Base-by-base conservation (phyloP, 2,329 filamentous ascomycete species). In the Pseudogymnoascus pannorum region DNA sequence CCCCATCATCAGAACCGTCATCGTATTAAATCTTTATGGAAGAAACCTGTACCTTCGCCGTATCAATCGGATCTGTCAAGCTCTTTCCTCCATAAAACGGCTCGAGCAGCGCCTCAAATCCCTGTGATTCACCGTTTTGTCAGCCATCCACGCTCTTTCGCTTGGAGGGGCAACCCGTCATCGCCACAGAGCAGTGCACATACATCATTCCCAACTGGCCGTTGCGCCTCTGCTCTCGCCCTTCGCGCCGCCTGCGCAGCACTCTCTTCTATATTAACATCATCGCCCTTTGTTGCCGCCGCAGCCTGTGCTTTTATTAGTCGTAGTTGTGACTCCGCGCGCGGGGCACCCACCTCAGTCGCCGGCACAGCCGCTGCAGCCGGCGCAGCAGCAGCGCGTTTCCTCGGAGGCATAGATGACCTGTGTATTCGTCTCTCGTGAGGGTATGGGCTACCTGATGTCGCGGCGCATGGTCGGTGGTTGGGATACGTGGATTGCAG, bases 61-160 rank as follows among this genome's bases (percentile, higher is more conserved):
- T 88, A 64, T 87, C 80, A 69, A 89, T 89, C 2, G 86, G 85
- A 70, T 88, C 87, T 0, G 84, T 87, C 61, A 88, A 73, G 58
- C 79, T 79, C 72, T 88, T 89, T 64, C 80, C 84, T 69, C 86
- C 85, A 73, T 89, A 89, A 71, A 88, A 88, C 0, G 87, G 86
- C 69, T 88, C 80, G 24, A 89, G 78, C 24, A 88, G 77, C 36
- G 84, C 83, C 68, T 87, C 83, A 69, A 87, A 87, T 18, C 78
- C 77, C 69, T 77, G 65, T 5, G 42, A 11, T 22, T 14, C 54
- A 12, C 22, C 9, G 29, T 14, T 54, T 18, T 36, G 58, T 51
- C 35, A 60, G 58, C 58, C 38, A 33, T 11, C 24, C 31, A 54
- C 58, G 22, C 11, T 36, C 31, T 24, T 11, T 3, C 16, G 1